A percentile compares a stretch with the other conserved stretches of the same genome.
phyloP scores from a whole-genome alignment of 2,329 filamentous ascomycete genomes.

The Trichoderma semiorbis region DNA sequence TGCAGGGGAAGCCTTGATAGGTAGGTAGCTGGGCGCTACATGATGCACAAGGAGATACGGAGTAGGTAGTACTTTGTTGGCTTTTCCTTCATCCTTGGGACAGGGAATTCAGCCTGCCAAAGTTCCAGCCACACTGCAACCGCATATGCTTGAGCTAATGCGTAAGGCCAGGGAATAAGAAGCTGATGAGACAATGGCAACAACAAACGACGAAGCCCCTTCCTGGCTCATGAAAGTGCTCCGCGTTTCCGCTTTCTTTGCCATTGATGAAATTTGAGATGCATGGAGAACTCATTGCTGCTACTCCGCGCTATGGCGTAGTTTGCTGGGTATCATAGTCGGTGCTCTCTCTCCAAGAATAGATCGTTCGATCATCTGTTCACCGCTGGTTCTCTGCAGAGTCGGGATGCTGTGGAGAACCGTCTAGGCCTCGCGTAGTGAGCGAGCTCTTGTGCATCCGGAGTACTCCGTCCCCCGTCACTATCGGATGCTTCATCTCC shows the following conservation, averaged over 20 bases:
- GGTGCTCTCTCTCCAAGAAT: neutral
- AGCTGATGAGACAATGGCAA: neutral
- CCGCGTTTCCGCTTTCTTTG: neutral
- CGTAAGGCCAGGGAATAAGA: neutral
- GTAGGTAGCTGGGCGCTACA: neutral
- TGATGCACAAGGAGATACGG: neutral
- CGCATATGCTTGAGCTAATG: neutral
- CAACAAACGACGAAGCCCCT: neutral
- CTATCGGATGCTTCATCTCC: slow-evolving; percentile 13
- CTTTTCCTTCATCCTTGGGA: neutral
- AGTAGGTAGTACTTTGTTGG: neutral
- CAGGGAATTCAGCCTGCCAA: neutral
- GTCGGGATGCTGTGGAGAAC: slow-evolving; percentile 18
- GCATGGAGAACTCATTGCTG: neutral
- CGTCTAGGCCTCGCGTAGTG: slow-evolving; percentile 14
- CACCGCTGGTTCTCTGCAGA: slow-evolving; percentile 17
- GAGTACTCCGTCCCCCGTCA: slow-evolving; percentile 17
- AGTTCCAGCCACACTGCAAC: neutral
- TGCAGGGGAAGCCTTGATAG: neutral
- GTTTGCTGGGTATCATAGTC: neutral
- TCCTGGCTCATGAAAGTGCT: neutral
- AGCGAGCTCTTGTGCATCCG: slow-evolving; percentile 13
- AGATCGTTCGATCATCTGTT: slow-evolving; percentile 17
- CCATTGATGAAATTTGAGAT: neutral
- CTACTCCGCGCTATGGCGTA: neutral